phyloP scores from a whole-genome alignment of 176 grass and related monocot genomes.

The Pharus latifolius region DNA sequence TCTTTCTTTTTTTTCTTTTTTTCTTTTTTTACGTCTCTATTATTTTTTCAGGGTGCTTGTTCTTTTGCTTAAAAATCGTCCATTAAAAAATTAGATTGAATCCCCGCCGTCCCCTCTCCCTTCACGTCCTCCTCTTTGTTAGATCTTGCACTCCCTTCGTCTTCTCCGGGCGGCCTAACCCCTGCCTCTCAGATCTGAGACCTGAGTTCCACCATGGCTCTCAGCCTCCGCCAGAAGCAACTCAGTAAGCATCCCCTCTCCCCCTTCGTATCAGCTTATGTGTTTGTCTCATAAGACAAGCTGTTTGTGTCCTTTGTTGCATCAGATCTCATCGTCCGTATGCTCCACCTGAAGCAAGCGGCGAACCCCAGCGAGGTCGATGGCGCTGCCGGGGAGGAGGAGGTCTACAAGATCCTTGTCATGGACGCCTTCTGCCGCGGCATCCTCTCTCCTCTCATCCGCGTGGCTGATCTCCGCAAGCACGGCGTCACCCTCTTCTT shows the following conservation, averaged over 20 bases:
- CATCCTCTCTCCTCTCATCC: slow-evolving; percentile 74
- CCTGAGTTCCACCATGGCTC: slow-evolving; percentile 30
- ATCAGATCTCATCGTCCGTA: slow-evolving; percentile 48
- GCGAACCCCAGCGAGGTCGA: not conserved
- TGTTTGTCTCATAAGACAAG: not conserved
- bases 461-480: slow-evolving; percentile 57
- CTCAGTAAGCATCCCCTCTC: slow-evolving; percentile 28
- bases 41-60: no score
- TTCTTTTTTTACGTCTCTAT: no score
- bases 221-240: slow-evolving; percentile 68
- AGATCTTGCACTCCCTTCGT: no score
- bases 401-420: slow-evolving; percentile 94
- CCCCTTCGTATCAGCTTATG: not conserved
- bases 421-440: slow-evolving; percentile 68
- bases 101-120: not conserved
- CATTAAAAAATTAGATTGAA: no score
- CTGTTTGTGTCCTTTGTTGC: not conserved
- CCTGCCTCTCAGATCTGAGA: slow-evolving; percentile 12
- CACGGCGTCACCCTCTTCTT: slow-evolving; percentile 86
- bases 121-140: not conserved
- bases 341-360: slow-evolving; percentile 37
- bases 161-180: no score
- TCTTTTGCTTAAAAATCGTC: no score
- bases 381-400: slow-evolving; percentile 30
- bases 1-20: no score